Percentiles rank a stretch among this genome's conserved stretches.
Conservation (phyloP, 306 rosid species). For the Abrus pulchellus region DNA sequence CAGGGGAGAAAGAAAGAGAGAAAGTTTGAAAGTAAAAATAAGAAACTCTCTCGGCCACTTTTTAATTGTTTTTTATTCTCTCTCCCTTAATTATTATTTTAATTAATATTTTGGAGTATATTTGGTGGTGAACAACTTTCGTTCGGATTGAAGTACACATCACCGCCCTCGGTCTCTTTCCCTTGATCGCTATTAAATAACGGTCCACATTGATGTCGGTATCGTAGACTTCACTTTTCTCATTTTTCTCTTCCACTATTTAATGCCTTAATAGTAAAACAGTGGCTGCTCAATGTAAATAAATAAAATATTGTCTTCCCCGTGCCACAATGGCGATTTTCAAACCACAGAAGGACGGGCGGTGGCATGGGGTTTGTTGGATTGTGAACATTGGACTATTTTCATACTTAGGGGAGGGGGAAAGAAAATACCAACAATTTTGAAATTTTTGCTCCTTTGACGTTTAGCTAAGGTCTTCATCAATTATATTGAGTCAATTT, state of each 20-base stretch:
- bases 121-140: slow-evolving; percentile 29
- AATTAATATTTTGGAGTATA: background rate
- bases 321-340: no score
- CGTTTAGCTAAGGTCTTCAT: no score
- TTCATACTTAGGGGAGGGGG: no score
- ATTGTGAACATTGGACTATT: no score
- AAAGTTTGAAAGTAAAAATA: background rate
- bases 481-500: no score
- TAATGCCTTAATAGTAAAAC: background rate
- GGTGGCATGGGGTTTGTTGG: no score
- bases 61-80: slow-evolving; percentile 21
- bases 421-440: no score
- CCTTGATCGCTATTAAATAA: background rate
- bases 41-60: background rate
- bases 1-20: background rate
- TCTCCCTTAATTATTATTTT: background rate
- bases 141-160: slow-evolving; percentile 34
- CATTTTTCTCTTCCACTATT: background rate
- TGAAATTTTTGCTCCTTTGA: no score
- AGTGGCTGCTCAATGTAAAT: no score
- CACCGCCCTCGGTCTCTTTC: slow-evolving; percentile 34
- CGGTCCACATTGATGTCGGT: slow-evolving; percentile 49
- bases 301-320: no score
- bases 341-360: no score
- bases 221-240: background rate